Base-by-base conservation (phyloP, 2,329 filamentous ascomycete species). In the Colletotrichum destructivum region DNA sequence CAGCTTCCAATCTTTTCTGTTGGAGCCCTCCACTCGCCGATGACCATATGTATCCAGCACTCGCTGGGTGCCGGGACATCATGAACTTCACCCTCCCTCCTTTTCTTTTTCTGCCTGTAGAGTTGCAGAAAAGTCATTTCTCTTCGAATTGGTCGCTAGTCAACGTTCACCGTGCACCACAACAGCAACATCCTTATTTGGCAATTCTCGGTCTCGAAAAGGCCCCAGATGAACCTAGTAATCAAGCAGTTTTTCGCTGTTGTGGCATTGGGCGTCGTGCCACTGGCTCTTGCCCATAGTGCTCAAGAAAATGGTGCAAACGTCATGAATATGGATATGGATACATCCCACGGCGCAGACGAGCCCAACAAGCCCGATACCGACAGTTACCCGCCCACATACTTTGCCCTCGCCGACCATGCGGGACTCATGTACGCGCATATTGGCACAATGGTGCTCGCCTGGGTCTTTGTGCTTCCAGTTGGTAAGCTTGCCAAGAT, bases 391-490 rank as follows among this genome's bases (percentile, higher is more conserved):
- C 79, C 84, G 11, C 81, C 83, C n/a, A 90, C 85, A 69, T 93
- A 93, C 79, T 92, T 92, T 81, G 80, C 86, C 31, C 84, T 90
- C 68, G 77, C 84, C 0, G 85, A 89, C 35, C 84, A 90, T 77
- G 82, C 79, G 9, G 81, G 83, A 16, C 81, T 88, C 74, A 91
- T 96, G 76, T 87, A 93, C 76, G 88, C 88, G 69, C 94, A 96
- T 78, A 92, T 95, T 68, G 84, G 81, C 6, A 83, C 94, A 56
- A 94, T 95, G 91, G 82, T 90, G 2, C 67, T 93, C 11, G 89
- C 88, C 11, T 96, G 94, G 94, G 86, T 93, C 46, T 87, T 95
- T 66, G 78, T 93, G 60, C 85, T 96, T 66, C 94, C 94, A 62
- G 81, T 92, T 71, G 91, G 93, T 93, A 86, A 83, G 90, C 83